A percentile compares a stretch with the other conserved stretches of the same genome.
phyloP scores from a whole-genome alignment of 2,329 filamentous ascomycete species.

The Rhynchosporium secalis region DNA sequence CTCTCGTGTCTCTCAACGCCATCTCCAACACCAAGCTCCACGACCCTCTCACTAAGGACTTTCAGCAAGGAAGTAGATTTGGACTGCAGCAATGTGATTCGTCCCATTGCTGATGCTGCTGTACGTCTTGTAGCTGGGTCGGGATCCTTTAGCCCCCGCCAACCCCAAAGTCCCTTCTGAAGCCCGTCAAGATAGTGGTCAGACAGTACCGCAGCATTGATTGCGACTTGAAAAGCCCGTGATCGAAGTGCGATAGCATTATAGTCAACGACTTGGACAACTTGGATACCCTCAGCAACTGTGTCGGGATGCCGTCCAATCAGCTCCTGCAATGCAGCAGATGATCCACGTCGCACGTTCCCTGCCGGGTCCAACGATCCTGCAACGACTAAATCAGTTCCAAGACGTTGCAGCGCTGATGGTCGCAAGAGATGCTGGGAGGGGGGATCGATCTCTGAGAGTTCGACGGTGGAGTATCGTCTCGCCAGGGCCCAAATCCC shows the following conservation, averaged over 20 bases:
- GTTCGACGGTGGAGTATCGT: conserved; percentile 77
- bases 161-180: conserved; percentile 70
- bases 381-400: conserved; percentile 75
- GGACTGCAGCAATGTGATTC: no score
- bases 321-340: conserved; percentile 90
- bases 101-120: conserved; percentile 69
- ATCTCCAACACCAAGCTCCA: conserved; percentile 47
- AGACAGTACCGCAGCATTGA: conserved; percentile 66
- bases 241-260: conserved; percentile 87
- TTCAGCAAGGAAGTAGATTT: no score
- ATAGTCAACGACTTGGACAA: conserved; percentile 91
- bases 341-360: conserved; percentile 90
- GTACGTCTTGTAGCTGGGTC: conserved; percentile 73
- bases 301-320: conserved; percentile 90
- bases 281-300: conserved; percentile 74
- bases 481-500: conserved; percentile 91
- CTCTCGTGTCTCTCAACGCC: conserved; percentile 70
- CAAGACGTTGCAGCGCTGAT: conserved; percentile 73
- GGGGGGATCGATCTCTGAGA: conserved; percentile 57
- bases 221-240: conserved; percentile 77
- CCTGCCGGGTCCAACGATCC: conserved; percentile 87
- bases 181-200: conserved; percentile 66
- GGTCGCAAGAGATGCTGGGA: background rate
- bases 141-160: conserved; percentile 83
- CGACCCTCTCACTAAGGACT: conserved; percentile 22